These are phyloP conservation scores for Neofusicoccum cordaticola DNA, from an alignment of 2,329 filamentous ascomycete species.

Conservation along the genomic window DNA sequence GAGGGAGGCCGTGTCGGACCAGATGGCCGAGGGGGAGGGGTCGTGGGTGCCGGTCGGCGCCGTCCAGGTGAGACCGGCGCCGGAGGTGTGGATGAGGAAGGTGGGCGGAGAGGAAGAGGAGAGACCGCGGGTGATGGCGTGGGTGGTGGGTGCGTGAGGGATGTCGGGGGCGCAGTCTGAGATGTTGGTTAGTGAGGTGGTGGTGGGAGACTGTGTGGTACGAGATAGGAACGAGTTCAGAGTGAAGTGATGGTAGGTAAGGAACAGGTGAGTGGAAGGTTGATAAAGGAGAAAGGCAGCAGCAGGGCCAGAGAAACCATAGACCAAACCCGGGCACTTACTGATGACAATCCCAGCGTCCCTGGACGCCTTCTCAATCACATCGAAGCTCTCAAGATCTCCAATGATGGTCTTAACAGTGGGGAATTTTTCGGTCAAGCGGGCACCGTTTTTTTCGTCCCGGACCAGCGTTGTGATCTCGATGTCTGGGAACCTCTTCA, in stretches of 20 bases:
- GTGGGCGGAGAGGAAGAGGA: neutral
- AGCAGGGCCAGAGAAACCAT: neutral
- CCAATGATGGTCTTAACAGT: neutral
- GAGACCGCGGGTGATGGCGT: neutral
- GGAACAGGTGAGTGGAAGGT: neutral
- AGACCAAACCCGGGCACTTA: neutral
- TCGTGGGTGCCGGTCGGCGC: neutral
- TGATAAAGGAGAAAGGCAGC: neutral
- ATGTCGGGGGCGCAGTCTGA: neutral
- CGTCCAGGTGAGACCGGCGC: neutral
- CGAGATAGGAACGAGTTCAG: neutral
- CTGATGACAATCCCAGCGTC: constrained; percentile 23
- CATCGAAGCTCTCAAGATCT: neutral
- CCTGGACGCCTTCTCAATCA: neutral
- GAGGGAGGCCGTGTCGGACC: constrained; percentile 4
- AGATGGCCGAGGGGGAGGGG: neutral
- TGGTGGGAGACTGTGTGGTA: neutral
- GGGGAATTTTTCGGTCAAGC: neutral
- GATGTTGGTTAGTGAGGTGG: neutral
- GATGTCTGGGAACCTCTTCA: neutral
- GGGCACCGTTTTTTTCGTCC: neutral
- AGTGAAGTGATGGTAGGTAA: neutral
- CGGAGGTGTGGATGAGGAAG: constrained; percentile 10
- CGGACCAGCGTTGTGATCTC: neutral
- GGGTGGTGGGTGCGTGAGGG: neutral